Conservation (phyloP, 352 stramenopile species). For the Peronospora destructor region DNA sequence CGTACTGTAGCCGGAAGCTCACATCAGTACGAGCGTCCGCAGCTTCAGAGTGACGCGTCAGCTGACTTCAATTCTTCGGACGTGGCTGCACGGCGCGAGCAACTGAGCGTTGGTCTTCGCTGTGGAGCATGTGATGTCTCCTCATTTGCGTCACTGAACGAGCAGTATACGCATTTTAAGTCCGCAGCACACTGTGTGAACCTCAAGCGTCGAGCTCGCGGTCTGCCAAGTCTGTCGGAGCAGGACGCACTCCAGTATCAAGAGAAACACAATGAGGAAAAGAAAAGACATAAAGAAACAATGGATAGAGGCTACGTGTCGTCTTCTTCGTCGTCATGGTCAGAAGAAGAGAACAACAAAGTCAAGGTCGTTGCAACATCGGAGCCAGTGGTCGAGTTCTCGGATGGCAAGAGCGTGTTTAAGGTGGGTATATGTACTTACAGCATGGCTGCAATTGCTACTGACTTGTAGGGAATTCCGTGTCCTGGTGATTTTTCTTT, state of each 20-base stretch:
- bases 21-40: conserved; percentile 36
- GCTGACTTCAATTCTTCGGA: not conserved
- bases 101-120: conserved; percentile 40
- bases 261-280: conserved; percentile 18
- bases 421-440: conserved; percentile 33
- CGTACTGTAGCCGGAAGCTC: conserved; percentile 50
- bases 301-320: conserved; percentile 18
- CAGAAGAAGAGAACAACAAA: conserved; percentile 42
- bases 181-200: conserved; percentile 74
- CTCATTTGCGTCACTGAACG: conserved; percentile 64
- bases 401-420: conserved; percentile 63
- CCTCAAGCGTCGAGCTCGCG: conserved; percentile 66
- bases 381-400: conserved; percentile 76
- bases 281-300: conserved; percentile 20
- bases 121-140: conserved; percentile 69
- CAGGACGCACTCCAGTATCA: conserved; percentile 32
- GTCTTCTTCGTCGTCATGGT: conserved; percentile 37
- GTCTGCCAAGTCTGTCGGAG: conserved; percentile 35
- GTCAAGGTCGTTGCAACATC: conserved; percentile 40
- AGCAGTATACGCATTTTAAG: conserved; percentile 83
- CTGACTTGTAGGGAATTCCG: not conserved
- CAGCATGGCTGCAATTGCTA: not conserved
- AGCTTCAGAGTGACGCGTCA: conserved; percentile 3
- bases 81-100: conserved; percentile 27
- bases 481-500: not conserved